A percentile compares a stretch with the other conserved stretches of the same genome.
Evolutionary conservation across 805 yeast species (phyloP).

Genomic region (Pichia deserticola): DNA sequence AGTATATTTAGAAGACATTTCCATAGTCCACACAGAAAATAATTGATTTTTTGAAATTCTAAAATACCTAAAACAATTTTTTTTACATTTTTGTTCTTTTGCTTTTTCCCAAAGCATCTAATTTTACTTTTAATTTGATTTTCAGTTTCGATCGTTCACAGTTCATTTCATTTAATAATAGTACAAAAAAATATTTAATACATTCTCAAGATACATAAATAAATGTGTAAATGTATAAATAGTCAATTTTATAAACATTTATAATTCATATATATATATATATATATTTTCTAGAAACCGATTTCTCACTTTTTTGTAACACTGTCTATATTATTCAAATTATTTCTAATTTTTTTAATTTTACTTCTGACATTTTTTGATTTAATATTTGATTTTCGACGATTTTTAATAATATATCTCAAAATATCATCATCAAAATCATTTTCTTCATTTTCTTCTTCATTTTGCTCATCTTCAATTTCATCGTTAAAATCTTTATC

Average conservation of each 20-base stretch:
- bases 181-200: no score
- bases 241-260: no score
- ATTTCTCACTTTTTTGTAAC: background rate
- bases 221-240: no score
- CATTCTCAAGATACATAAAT: no score
- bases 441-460: background rate
- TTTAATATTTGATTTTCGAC: background rate
- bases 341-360: background rate
- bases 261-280: background rate
- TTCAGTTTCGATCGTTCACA: no score
- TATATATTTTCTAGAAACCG: background rate
- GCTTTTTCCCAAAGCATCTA: no score
- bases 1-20: constrained; percentile 16
- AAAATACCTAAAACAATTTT: no score
- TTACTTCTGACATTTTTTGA: background rate
- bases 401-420: constrained; percentile 1
- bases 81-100: background rate
- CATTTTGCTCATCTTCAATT: background rate
- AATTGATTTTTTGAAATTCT: background rate
- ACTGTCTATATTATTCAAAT: constrained; percentile 2
- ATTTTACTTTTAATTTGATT: no score
- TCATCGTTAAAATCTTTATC: background rate
- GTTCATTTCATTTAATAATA: no score
- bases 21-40: constrained; percentile 5
- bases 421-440: constrained; percentile 5